Conservation (phyloP, 2,329 filamentous ascomycete species). For the Xylariaceae sp. region DNA sequence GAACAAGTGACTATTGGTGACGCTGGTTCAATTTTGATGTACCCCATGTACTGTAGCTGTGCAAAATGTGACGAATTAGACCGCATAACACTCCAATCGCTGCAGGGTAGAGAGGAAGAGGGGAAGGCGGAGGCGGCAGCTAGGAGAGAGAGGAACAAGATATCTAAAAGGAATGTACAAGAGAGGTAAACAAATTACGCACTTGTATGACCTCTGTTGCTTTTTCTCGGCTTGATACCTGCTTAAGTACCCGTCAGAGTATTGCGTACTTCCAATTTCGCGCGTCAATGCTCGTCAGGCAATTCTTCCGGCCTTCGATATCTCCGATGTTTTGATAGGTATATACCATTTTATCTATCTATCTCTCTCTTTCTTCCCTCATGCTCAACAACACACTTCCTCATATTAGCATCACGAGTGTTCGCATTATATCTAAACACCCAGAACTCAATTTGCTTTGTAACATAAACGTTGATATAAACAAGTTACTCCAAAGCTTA, state of each 20-base stretch:
- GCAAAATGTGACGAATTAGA: conserved; percentile 2
- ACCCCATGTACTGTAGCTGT: too few species aligned
- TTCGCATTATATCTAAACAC: too few species aligned
- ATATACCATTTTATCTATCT: background rate
- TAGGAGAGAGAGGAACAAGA: background rate
- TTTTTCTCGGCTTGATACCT: too few species aligned
- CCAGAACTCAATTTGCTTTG: too few species aligned
- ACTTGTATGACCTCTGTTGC: conserved; percentile 1
- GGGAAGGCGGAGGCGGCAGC: background rate
- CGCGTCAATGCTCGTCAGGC: conserved; percentile 11
- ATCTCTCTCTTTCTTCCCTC: background rate
- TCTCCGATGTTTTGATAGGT: background rate
- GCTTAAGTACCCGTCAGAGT: conserved; percentile 5
- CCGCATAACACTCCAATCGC: too few species aligned
- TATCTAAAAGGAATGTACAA: background rate
- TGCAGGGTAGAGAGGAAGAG: too few species aligned
- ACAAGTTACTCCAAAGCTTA: too few species aligned
- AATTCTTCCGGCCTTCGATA: background rate
- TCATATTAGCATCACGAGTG: too few species aligned
- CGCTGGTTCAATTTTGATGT: too few species aligned
- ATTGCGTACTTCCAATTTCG: conserved; percentile 7
- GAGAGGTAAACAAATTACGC: background rate
- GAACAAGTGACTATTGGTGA: too few species aligned
- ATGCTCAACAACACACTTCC: background rate
- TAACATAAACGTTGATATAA: too few species aligned